Conservation (phyloP, 148 eudicot genomes). For the Vaccinium vitisidaea region DNA sequence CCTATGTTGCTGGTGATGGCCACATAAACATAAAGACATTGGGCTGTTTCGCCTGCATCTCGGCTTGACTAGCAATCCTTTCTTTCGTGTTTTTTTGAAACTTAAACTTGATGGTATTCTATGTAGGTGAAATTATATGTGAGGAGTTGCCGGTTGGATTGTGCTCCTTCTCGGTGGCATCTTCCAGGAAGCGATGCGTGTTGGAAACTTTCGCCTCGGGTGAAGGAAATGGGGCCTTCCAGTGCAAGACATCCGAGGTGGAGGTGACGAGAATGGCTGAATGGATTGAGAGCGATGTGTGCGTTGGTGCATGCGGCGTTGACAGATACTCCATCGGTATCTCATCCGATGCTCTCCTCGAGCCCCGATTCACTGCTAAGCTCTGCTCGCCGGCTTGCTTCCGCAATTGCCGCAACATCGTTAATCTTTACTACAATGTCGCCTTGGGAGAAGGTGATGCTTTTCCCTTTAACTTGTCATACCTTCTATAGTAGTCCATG, state of each 20-base stretch:
- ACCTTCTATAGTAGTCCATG: neutral
- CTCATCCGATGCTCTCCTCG: constrained; percentile 39
- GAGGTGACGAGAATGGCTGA: constrained; percentile 25
- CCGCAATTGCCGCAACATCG: constrained; percentile 38
- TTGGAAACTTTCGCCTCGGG: constrained; percentile 26
- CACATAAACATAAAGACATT: neutral
- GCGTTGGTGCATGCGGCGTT: constrained; percentile 33
- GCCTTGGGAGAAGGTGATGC: constrained; percentile 44
- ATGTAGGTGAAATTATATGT: constrained; percentile 36
- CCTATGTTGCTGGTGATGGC: neutral
- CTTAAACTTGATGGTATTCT: neutral
- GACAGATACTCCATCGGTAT: constrained; percentile 37
- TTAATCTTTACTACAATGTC: constrained; percentile 40
- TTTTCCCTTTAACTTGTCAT: neutral
- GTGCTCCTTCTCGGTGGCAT: constrained; percentile 40
- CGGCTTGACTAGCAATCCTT: neutral
- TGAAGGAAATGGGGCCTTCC: constrained; percentile 14
- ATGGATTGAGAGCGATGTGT: constrained; percentile 37
- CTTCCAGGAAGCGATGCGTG: constrained; percentile 33
- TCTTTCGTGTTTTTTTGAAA: neutral
- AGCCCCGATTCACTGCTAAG: constrained; percentile 25
- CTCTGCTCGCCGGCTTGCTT: constrained; percentile 36
- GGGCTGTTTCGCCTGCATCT: neutral
- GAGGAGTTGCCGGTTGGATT: constrained; percentile 34
- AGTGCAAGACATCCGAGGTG: constrained; percentile 40